Evolutionary conservation across 2,329 filamentous ascomycete genomes (phyloP).

Genomic region (Talaromyces sp.): DNA sequence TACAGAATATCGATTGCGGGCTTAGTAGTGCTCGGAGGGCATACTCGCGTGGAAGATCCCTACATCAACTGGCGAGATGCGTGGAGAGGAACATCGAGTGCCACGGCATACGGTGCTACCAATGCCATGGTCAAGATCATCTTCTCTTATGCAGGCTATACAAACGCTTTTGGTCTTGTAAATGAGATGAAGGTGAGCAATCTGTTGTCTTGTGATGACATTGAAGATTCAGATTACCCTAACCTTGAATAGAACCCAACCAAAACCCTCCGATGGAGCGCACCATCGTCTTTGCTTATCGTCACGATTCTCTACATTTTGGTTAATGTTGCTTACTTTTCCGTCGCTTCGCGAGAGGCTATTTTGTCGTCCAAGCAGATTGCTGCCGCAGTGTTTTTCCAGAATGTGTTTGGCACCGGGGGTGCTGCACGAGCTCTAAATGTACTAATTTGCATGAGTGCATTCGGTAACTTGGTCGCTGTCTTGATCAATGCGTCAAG

Average conservation of each 20-base stretch:
- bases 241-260: slow-evolving; percentile 51
- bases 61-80: slow-evolving; percentile 54
- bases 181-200: slow-evolving; percentile 54
- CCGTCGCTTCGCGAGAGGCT: slow-evolving; percentile 54
- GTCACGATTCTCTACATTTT: slow-evolving; percentile 58
- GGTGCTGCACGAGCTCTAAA: slow-evolving; percentile 54
- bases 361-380: slow-evolving; percentile 54
- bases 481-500: slow-evolving; percentile 56
- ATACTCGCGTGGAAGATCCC: slow-evolving; percentile 51
- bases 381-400: slow-evolving; percentile 59
- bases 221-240: not conserved
- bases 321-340: slow-evolving; percentile 61
- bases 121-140: slow-evolving; percentile 59
- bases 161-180: slow-evolving; percentile 61
- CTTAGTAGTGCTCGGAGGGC: slow-evolving; percentile 60
- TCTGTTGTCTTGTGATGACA: not conserved
- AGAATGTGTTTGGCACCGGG: slow-evolving; percentile 53
- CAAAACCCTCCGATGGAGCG: slow-evolving; percentile 52
- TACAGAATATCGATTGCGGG: slow-evolving; percentile 55
- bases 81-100: slow-evolving; percentile 50
- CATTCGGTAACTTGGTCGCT: slow-evolving; percentile 59
- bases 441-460: slow-evolving; percentile 55
- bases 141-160: slow-evolving; percentile 57
- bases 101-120: slow-evolving; percentile 48
- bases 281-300: slow-evolving; percentile 49